Base-by-base conservation (phyloP, 2,329 filamentous ascomycete species). In the Rhynchosporium agropyri region DNA sequence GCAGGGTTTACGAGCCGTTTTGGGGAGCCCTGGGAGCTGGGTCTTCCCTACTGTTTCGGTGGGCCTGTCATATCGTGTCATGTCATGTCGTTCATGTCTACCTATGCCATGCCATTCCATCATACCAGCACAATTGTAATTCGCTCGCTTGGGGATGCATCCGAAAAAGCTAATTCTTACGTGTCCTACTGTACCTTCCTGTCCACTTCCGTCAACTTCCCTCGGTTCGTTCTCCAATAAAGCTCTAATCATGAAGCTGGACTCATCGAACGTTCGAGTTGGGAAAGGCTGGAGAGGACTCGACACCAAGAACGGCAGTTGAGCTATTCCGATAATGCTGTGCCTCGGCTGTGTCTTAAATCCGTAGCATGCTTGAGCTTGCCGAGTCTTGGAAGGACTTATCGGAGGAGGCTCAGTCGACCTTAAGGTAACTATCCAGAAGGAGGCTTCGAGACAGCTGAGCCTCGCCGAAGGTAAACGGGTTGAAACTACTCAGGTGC, bases 101-200 rank as follows among this genome's bases (percentile, higher is more conserved):
- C 33, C 33, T 10, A 36, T 36, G 33, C 33, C 9, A 36, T 36
- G 33, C 33, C 33, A 10, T 10, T 36, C 33, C 33, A 10, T 36
- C 33, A 10, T 6, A 36, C 5, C 5, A 10, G 33, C 9, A 36
- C 33, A 36, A 36, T 36, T 36, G 43, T 46, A 38, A 54, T 33
- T 54, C 50, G 50, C 50, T 54, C 50, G 50, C 50, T 54, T 54
- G 50, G 50, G 48, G 50, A 54, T 31, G 33, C 50, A 26, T 54
- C 50, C 50, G 50, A 54, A 54, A 54, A 33, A 50, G 48, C 48
- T 33, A 50, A 29, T 36, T 50, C 12, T 10, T 20, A 36, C 6
- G 9, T 36, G 33, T 36, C 1, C 3, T 36, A 36, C 33, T 5
- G 43, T 43, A 43, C 4, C 6, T 46, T 54, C 20, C 9, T 54